These are phyloP conservation scores for Glarea lozoyensis DNA, from an alignment of 495 filamentous ascomycete genomes.

Conservation along the genomic window DNA sequence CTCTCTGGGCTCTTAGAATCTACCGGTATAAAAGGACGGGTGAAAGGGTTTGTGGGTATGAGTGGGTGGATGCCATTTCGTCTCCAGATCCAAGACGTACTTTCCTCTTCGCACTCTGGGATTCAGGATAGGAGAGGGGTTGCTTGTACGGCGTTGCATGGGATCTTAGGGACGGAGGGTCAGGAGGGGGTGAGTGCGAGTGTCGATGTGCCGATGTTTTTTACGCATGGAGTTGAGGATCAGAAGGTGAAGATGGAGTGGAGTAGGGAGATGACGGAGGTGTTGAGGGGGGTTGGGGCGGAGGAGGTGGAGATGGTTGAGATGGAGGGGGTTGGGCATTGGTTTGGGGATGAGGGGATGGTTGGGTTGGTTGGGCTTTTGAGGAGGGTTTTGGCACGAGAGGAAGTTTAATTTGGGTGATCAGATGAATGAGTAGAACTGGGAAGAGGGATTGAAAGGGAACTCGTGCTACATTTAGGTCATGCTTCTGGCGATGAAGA, in stretches of 20 bases:
- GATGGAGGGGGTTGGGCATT: conserved; percentile 12
- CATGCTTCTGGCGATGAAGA: too few relatives aligned
- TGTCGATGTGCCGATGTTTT: background rate
- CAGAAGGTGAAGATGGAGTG: conserved; percentile 12
- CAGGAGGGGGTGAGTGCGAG: background rate
- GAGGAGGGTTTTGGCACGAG: too few relatives aligned
- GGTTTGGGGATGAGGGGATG: conserved; percentile 8
- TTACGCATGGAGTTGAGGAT: conserved; percentile 10
- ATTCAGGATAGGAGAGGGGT: background rate
- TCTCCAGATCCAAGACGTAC: background rate
- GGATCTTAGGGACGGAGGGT: background rate
- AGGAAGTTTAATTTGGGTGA: too few relatives aligned
- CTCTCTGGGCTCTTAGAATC: conserved; percentile 4
- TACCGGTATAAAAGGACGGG: background rate
- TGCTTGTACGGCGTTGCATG: background rate
- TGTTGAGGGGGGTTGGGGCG: conserved; percentile 1
- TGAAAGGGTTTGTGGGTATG: conserved; percentile 7
- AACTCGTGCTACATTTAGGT: too few relatives aligned
- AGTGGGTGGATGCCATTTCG: conserved; percentile 15
- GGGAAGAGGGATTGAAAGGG: too few relatives aligned
- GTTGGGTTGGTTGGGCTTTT: conserved; percentile 1
- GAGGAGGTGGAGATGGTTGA: background rate
- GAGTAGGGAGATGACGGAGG: conserved; percentile 1
- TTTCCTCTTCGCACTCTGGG: background rate
- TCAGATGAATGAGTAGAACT: too few relatives aligned